phyloP scores from a whole-genome alignment of 257 asterid genomes.

The Solanum chiquidenum region DNA sequence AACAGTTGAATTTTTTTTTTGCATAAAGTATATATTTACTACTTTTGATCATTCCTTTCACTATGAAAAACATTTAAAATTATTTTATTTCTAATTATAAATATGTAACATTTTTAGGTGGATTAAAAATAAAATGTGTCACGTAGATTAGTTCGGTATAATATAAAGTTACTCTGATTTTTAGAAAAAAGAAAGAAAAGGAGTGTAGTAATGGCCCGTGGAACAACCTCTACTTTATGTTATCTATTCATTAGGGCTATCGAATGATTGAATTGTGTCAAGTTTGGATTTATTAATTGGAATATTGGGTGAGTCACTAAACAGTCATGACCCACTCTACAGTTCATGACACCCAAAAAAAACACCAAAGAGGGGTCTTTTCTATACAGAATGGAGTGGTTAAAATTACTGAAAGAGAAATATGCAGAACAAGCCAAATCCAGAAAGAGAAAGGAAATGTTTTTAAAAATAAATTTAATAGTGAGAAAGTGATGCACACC shows the following conservation, averaged over 20 bases:
- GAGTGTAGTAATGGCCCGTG: background rate
- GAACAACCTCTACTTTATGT: background rate
- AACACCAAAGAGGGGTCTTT: background rate
- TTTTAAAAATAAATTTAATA: background rate
- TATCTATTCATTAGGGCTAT: background rate
- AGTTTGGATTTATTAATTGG: background rate
- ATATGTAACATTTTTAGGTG: background rate
- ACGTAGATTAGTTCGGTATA: background rate
- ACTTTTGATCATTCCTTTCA: too few relatives aligned
- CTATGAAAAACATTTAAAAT: too few relatives aligned
- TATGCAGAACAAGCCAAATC: background rate
- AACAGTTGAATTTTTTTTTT: background rate
- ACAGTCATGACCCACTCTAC: background rate
- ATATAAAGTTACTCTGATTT: background rate
- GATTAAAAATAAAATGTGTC: background rate
- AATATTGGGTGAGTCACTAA: background rate
- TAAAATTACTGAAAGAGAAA: background rate
- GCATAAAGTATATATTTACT: background rate
- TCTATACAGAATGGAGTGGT: background rate
- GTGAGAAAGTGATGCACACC: background rate
- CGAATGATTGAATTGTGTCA: background rate
- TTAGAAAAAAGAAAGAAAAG: background rate
- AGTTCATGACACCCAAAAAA: background rate
- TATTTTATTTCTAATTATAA: too few relatives aligned
- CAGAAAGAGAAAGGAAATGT: background rate